phyloP scores from a whole-genome alignment of 768 basidiomycete genomes.

The Phanerochaete sordida region DNA sequence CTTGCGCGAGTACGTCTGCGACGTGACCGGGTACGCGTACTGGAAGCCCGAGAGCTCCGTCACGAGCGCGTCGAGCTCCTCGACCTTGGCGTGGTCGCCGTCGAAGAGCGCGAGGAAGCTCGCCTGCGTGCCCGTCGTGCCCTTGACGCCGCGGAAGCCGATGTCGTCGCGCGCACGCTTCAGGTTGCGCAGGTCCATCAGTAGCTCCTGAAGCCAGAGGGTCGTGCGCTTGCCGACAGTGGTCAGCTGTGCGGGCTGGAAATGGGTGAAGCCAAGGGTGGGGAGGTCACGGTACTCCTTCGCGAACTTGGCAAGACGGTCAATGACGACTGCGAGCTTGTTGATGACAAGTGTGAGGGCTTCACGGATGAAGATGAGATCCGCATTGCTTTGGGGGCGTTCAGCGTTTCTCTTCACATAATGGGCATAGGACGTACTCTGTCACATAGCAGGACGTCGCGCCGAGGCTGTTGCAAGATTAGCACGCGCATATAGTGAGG shows the following conservation, averaged over 20 bases:
- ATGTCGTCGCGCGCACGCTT: slow-evolving; percentile 86
- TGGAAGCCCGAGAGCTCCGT: slow-evolving; percentile 90
- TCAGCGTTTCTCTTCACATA: not conserved
- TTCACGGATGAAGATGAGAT: slow-evolving; percentile 92
- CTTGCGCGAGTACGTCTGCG: slow-evolving; percentile 98
- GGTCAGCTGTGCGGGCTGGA: slow-evolving; percentile 97
- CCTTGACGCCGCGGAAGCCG: slow-evolving; percentile 97
- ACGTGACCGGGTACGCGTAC: slow-evolving; percentile 96
- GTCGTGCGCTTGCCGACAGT: slow-evolving; percentile 98
- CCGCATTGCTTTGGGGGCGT: slow-evolving; percentile 72
- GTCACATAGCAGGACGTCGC: slow-evolving; percentile 99
- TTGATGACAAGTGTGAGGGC: slow-evolving; percentile 81
- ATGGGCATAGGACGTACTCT: slow-evolving; percentile 57
- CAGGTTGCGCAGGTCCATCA: slow-evolving; percentile 96
- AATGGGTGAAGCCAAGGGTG: slow-evolving; percentile 97
- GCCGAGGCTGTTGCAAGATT: slow-evolving; percentile 56
- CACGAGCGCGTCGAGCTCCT: slow-evolving; percentile 83
- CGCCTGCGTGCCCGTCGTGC: slow-evolving; percentile 98
- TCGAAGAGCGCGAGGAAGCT: slow-evolving; percentile 94
- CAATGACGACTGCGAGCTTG: slow-evolving; percentile 88
- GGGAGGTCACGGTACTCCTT: slow-evolving; percentile 83
- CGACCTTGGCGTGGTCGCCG: slow-evolving; percentile 93
- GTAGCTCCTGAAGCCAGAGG: slow-evolving; percentile 94
- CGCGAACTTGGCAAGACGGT: slow-evolving; percentile 83
- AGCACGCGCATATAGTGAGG: not conserved